These are phyloP conservation scores for Silene conica DNA, from an alignment of 148 eudicot genomes.

Conservation along the genomic window DNA sequence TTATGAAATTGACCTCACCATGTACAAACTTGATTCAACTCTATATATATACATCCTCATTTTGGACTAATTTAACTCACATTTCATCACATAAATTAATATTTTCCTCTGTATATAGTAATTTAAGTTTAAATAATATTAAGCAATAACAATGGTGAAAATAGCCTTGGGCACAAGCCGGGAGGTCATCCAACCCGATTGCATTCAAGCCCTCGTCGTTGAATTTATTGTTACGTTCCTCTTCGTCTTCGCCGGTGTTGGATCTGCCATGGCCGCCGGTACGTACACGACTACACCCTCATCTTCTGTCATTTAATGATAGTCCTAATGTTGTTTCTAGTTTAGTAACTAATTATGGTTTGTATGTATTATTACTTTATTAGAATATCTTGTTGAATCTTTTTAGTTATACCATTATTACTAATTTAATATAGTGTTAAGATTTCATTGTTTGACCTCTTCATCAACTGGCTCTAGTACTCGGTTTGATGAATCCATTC, in stretches of 20 bases:
- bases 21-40: not conserved
- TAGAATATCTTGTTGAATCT: no score
- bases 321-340: not conserved
- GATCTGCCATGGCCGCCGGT: constrained; percentile 81
- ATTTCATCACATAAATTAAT: not conserved
- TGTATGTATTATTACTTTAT: no score
- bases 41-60: not conserved
- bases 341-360: no score
- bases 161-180: constrained; percentile 57
- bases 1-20: not conserved
- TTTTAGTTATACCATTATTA: no score
- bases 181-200: constrained; percentile 60
- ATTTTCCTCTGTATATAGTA: no score
- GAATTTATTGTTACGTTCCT: constrained; percentile 90
- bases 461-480: no score
- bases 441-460: no score
- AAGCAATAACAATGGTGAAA: constrained; percentile 53
- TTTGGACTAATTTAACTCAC: not conserved
- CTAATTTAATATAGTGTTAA: no score
- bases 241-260: constrained; percentile 86
- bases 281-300: not conserved
- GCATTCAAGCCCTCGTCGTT: constrained; percentile 71
- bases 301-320: not conserved
- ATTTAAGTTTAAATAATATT: not conserved
- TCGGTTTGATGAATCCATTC: no score